phyloP scores from a whole-genome alignment of 108 stramenopile genomes.

The Mediolabrus comicus region DNA sequence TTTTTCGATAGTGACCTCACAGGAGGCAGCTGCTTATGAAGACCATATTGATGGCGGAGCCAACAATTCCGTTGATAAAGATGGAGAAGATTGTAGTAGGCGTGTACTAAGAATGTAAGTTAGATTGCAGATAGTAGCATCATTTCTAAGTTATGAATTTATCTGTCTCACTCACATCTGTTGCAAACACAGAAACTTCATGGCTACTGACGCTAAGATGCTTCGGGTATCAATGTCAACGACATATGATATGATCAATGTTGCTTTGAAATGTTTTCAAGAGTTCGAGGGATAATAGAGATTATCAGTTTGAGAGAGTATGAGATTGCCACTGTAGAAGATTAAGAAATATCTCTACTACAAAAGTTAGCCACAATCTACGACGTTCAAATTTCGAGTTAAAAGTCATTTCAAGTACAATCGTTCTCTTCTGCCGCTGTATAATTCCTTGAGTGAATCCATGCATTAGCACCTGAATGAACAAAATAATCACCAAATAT shows the following conservation, averaged over 20 bases:
- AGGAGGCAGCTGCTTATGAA: neutral
- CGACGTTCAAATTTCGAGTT: no score
- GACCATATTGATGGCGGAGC: neutral
- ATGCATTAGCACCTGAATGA: conserved; percentile 48
- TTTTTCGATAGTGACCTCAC: conserved; percentile 37
- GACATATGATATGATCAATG: conserved; percentile 77
- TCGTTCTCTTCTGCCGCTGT: conserved; percentile 22
- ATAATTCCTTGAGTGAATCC: conserved; percentile 44
- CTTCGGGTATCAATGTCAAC: conserved; percentile 79
- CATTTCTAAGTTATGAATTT: neutral
- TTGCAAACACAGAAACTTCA: conserved; percentile 32
- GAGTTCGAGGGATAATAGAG: conserved; percentile 59
- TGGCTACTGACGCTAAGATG: conserved; percentile 83
- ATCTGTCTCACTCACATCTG: neutral
- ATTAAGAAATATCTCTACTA: no score
- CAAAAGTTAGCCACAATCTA: no score
- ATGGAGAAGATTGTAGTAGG: neutral
- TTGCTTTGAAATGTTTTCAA: conserved; percentile 73
- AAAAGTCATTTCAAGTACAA: conserved; percentile 36
- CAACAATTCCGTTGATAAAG: neutral
- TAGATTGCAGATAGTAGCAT: no score
- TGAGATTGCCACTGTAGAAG: no score
- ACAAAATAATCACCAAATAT: no score
- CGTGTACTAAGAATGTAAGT: conserved; percentile 21
- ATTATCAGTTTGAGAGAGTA: no score